phyloP scores from a whole-genome alignment of 1,284 basidiomycete genomes.

The Schizophyllum amplum region DNA sequence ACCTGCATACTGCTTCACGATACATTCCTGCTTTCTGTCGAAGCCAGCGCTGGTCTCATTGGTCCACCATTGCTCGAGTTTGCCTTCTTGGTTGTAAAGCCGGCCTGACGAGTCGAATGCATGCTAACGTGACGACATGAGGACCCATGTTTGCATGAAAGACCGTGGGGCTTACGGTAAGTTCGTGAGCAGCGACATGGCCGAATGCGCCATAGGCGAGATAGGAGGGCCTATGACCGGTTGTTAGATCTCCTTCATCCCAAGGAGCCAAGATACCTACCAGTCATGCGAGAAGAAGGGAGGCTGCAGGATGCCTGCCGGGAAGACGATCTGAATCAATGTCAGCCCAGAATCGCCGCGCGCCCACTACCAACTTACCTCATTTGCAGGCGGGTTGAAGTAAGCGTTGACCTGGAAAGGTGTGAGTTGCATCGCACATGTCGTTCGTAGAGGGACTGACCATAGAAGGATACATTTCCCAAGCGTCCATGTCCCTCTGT shows the following conservation, averaged over 20 bases:
- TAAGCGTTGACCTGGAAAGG: constrained; percentile 78
- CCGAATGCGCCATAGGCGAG: constrained; percentile 90
- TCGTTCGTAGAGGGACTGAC: constrained; percentile 78
- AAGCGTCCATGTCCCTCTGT: constrained; percentile 64
- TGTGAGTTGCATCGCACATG: neutral
- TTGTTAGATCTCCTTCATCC: neutral
- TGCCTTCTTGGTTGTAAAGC: constrained; percentile 71
- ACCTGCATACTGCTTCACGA: constrained; percentile 84
- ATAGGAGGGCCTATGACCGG: constrained; percentile 64
- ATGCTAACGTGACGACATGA: constrained; percentile 42
- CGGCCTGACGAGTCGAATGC: constrained; percentile 91
- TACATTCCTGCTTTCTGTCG: constrained; percentile 77
- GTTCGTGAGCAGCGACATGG: constrained; percentile 82
- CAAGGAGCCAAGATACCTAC: constrained; percentile 29
- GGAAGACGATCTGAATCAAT: constrained; percentile 82
- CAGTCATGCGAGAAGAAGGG: constrained; percentile 88
- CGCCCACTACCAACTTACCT: constrained; percentile 32
- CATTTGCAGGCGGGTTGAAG: constrained; percentile 74
- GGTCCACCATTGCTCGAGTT: constrained; percentile 87
- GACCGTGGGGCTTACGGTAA: constrained; percentile 46
- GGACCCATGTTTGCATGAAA: neutral
- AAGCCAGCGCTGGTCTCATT: constrained; percentile 81
- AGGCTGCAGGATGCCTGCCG: constrained; percentile 89
- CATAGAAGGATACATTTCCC: constrained; percentile 83
- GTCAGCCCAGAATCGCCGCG: neutral